Evolutionary conservation across 2,329 filamentous ascomycete genomes (phyloP), one percentile per base, ranked within the genome.

Genomic region (Trichoderma simmonsii): DNA sequence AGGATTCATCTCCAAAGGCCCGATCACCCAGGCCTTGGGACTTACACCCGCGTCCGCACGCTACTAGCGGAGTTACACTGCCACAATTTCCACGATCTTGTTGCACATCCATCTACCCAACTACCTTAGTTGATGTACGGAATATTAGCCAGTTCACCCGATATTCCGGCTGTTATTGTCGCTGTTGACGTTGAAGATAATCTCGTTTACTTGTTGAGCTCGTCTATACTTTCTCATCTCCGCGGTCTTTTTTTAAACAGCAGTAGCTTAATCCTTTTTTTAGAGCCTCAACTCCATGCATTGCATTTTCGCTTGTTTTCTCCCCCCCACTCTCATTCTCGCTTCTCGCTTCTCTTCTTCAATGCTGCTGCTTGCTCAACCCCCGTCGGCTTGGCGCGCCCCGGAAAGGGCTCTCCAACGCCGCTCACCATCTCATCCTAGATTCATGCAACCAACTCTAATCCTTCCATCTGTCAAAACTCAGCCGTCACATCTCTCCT

Each of bases 211-310:
- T 30, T 6, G 32, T 26, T 26, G 26, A 60, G 1, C 34, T 68
- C 51, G 51, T 43, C 65, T 60, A 30, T n/a, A 18, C 51, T 28
- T 61, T 3, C 56, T 69, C 66, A 69, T 69, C 56, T 69, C 66
- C 66, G 36, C 15, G 15, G 9, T 26, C n/a, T 48, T n/a, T 32
- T 28, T 14, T 24, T 12, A 32, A 60, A 60, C 14, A 60, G n/a
- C 30, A 43, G 28, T 43, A 68, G 34, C 65, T 69, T 69, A 61
- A 60, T 69, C 26, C 34, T 30, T 43, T 60, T 69, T 51, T 51
- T 59, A 51, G 39, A 69, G 30, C 32, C 11, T 30, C 54, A 59
- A 48, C 18, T 28, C 14, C 56, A 60, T 14, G 12, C 51, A 43
- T n/a, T 36, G 48, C 63, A 48, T 9, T n/a, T 32, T n/a, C 56